phyloP scores from a whole-genome alignment of 345 rosid genomes.

The Turritis glabra region DNA sequence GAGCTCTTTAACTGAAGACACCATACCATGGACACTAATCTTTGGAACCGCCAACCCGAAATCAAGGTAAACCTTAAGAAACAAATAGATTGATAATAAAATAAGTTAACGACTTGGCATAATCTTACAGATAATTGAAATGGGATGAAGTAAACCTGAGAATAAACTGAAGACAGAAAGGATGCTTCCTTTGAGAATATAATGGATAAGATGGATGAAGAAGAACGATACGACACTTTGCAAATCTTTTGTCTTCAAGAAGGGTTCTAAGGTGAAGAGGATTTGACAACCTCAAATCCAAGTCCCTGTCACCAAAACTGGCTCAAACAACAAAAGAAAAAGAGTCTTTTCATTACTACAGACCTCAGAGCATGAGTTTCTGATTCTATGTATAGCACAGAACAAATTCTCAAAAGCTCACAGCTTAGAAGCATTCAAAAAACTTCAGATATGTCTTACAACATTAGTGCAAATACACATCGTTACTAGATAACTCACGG shows the following conservation, averaged over 20 bases:
- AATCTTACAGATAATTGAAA: neutral
- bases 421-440: neutral
- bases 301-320: conserved; percentile 92
- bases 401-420: neutral
- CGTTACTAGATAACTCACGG: conserved; percentile 63
- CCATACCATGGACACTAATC: conserved; percentile 89
- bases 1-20: conserved; percentile 82
- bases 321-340: conserved; percentile 1
- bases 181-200: conserved; percentile 96
- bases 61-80: conserved; percentile 78
- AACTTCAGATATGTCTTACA: conserved; percentile 1
- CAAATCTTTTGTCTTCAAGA: conserved; percentile 81
- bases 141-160: conserved; percentile 53
- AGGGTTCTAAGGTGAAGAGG: conserved; percentile 84
- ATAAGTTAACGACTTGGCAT: neutral
- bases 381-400: neutral
- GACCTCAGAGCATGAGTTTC: neutral
- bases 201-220: conserved; percentile 95
- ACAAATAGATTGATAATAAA: conserved; percentile 8
- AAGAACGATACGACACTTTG: conserved; percentile 68
- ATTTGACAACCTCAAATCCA: conserved; percentile 85
- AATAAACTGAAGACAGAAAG: conserved; percentile 78
- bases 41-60: conserved; percentile 93
- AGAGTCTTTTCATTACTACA: neutral
- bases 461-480: conserved; percentile 18